phyloP scores from a whole-genome alignment of 805 yeast genomes.

The Suhomyces sp. region DNA sequence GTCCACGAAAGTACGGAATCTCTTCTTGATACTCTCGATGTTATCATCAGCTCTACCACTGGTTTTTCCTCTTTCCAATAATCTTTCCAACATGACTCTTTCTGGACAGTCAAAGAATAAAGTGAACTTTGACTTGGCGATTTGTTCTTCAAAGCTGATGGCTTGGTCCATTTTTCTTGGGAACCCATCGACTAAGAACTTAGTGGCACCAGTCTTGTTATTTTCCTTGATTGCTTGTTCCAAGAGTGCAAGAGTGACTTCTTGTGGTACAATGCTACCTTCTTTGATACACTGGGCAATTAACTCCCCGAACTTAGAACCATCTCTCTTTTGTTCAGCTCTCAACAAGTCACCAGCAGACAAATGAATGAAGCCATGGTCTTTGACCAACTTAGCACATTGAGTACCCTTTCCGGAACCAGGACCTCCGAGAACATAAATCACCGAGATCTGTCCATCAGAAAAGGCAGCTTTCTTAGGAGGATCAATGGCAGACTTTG shows the following conservation, averaged over 20 bases:
- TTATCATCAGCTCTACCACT: conserved; percentile 94
- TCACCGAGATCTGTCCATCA: conserved; percentile 68
- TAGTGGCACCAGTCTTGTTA: conserved; percentile 47
- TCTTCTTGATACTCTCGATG: conserved; percentile 82
- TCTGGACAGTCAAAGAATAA: conserved; percentile 83
- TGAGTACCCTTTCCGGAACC: conserved; percentile 99
- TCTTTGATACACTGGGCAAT: conserved; percentile 82
- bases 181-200: conserved; percentile 90
- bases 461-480: conserved; percentile 46
- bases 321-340: conserved; percentile 83
- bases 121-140: conserved; percentile 69
- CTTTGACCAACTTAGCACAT: conserved; percentile 78
- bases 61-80: conserved; percentile 89
- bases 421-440: conserved; percentile 95
- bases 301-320: conserved; percentile 80
- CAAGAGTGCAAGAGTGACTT: conserved; percentile 79
- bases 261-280: conserved; percentile 92
- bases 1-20: conserved; percentile 82
- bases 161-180: conserved; percentile 99
- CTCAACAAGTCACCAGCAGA: conserved; percentile 96
- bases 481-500: conserved; percentile 47
- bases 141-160: conserved; percentile 76
- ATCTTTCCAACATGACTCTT: conserved; percentile 76
- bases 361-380: conserved; percentile 80
- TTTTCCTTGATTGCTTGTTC: conserved; percentile 71